These are phyloP conservation scores for Fusarium domesticum DNA, from an alignment of 2,329 filamentous ascomycete species.

Conservation along the genomic window DNA sequence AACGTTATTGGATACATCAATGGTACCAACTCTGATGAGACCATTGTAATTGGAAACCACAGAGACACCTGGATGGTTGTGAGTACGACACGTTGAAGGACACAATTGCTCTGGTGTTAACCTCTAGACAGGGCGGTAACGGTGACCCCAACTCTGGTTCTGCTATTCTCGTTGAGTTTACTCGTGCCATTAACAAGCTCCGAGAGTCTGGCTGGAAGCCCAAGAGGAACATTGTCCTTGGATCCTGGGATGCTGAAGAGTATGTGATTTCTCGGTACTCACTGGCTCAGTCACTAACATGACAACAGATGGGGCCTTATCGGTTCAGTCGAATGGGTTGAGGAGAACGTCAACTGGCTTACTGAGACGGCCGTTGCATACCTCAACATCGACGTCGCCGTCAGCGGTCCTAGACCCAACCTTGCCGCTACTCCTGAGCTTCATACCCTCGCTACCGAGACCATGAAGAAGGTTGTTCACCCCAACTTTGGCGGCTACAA, in stretches of 20 bases:
- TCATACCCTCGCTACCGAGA: conserved; percentile 61
- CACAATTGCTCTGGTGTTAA: background rate
- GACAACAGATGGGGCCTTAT: conserved; percentile 76
- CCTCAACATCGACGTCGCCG: conserved; percentile 74
- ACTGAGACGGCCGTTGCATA: conserved; percentile 69
- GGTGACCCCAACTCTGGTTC: conserved; percentile 80
- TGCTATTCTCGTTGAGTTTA: conserved; percentile 71
- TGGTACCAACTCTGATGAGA: conserved; percentile 71
- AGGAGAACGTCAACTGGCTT: conserved; percentile 77
- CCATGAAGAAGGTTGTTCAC: conserved; percentile 56
- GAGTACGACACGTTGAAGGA: conserved; percentile 1
- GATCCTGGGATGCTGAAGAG: conserved; percentile 70
- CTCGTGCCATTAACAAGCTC: conserved; percentile 68
- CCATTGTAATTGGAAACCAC: conserved; percentile 73
- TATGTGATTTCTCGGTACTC: conserved; percentile 56
- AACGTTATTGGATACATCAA: conserved; percentile 80
- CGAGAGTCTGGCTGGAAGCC: conserved; percentile 76
- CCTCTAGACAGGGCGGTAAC: conserved; percentile 58
- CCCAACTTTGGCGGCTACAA: conserved; percentile 56
- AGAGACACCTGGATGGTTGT: conserved; percentile 51
- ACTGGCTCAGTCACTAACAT: conserved; percentile 67
- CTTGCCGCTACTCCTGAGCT: conserved; percentile 64
- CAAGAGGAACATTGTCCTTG: conserved; percentile 68
- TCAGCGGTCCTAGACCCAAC: conserved; percentile 54
- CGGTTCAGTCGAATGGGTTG: conserved; percentile 83